Conservation (phyloP, 2,329 filamentous ascomycete species). For the Diplodia mutila region DNA sequence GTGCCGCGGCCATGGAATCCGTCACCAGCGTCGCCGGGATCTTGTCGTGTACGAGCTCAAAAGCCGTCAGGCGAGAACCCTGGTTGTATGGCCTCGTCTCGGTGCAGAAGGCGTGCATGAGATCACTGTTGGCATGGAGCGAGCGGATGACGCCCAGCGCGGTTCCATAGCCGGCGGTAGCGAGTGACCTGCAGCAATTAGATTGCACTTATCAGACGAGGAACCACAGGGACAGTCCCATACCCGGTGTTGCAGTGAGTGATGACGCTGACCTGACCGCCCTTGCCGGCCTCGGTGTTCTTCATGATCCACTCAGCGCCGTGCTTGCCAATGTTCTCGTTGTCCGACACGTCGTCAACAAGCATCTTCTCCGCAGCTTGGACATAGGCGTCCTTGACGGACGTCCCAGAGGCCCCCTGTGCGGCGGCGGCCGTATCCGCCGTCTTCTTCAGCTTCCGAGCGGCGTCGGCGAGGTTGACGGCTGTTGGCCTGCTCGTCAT, state of each 20-base stretch:
- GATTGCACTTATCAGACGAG: conserved; percentile 11
- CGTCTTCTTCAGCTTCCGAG: conserved; percentile 72
- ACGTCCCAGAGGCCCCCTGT: conserved; percentile 50
- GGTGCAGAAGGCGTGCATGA: conserved; percentile 90
- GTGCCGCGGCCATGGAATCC: conserved; percentile 92
- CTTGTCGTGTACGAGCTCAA: conserved; percentile 90
- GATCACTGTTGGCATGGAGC: conserved; percentile 65
- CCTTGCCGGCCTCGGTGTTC: conserved; percentile 57
- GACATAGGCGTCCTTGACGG: conserved; percentile 73
- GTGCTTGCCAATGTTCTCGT: conserved; percentile 79
- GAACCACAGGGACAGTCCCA: conserved; percentile 31
- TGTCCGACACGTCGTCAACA: conserved; percentile 82
- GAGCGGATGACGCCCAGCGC: conserved; percentile 92
- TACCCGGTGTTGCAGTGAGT: conserved; percentile 98
- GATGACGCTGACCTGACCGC: conserved; percentile 72
- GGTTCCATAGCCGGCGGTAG: conserved; percentile 96
- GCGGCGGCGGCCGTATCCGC: conserved; percentile 57
- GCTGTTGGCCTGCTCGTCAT: conserved; percentile 90
- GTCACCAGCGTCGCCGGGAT: conserved; percentile 92
- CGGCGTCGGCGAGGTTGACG: conserved; percentile 91
- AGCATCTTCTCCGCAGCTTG: conserved; percentile 84
- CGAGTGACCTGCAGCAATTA: conserved; percentile 67
- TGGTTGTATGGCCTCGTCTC: conserved; percentile 98
- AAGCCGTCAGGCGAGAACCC: conserved; percentile 90
- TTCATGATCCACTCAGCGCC: conserved; percentile 81